Base-by-base conservation (phyloP, 108 stramenopile genomes). In the Seminavis robusta region DNA sequence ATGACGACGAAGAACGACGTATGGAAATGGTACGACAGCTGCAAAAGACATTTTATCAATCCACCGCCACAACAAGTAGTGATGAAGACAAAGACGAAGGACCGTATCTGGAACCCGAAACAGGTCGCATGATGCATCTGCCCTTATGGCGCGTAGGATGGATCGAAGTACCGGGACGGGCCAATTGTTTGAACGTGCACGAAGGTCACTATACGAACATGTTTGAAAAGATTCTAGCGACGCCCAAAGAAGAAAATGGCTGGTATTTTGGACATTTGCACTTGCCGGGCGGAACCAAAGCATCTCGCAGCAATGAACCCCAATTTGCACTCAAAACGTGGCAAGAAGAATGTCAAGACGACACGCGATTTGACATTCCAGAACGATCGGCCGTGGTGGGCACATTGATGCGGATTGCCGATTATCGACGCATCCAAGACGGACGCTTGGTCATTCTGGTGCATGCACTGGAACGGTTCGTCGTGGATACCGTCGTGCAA, bases 201-300 rank as follows among this genome's bases (percentile, higher is more conserved):
- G 88, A 90, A 49, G 74, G 63, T 4, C 33, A 59, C 11, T 90
- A 90, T 39, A 90, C 84, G 2, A 74, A 90, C 66, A 81, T 86
- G 57, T 83, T 90, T 49, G 88, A 90, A 49, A 65, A 34, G 21
- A 72, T 90, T 11, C 33, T 90, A 2, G n/a, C n/a, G n/a, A n/a
- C n/a, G n/a, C n/a, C n/a, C n/a, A 36, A 67, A 23, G 32, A 49
- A 9, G 25, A 60, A 19, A 49, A 59, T 30, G 77, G 76, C 1
- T 68, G 71, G 67, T 76, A 71, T 28, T 74, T 86, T 51, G 88
- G 88, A 17, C 88, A 90, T 43, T 62, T 90, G 40, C 78, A 71
- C 50, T 51, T 79, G 4, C 68, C 77, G 6, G 78, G 69, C 16
- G 59, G 50, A 0, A 54, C 17, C 23, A 13, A 26, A 4, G n/a